Evolutionary conservation across 202 grass and related monocot species (phyloP).

Genomic region (Panicum hallii): DNA sequence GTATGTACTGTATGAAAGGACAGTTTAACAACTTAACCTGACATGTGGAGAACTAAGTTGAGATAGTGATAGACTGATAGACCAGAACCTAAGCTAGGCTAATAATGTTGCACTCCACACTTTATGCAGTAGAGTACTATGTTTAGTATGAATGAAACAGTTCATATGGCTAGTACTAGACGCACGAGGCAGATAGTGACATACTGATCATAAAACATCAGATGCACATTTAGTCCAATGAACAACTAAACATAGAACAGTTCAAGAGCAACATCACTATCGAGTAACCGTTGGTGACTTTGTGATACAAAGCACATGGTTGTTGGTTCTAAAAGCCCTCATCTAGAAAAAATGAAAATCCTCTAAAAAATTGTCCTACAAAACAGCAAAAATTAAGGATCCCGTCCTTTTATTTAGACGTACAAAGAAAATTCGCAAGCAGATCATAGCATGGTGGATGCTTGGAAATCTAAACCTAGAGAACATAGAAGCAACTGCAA

Average conservation of each 20-base stretch:
- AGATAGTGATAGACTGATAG: background rate
- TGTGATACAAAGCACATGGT: background rate
- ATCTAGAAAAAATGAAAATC: background rate
- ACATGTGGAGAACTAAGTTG: background rate
- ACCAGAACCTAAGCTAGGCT: background rate
- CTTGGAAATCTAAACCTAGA: background rate
- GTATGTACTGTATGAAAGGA: background rate
- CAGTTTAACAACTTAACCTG: conserved; percentile 5
- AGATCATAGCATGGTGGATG: background rate
- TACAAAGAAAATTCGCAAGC: background rate
- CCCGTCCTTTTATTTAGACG: background rate
- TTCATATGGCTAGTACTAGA: background rate
- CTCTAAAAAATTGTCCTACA: background rate
- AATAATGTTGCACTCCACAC: background rate
- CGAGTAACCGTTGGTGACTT: background rate
- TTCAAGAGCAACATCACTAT: background rate
- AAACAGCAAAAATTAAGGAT: background rate
- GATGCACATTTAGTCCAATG: background rate
- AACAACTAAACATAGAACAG: background rate
- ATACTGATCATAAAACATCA: background rate
- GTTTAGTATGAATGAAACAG: background rate
- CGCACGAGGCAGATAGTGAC: background rate
- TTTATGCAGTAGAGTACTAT: background rate
- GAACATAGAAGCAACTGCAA: background rate
- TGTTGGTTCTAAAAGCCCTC: background rate